These are phyloP conservation scores for Ilyonectria mors-panacis DNA, from an alignment of 2,329 filamentous ascomycete species.

Conservation along the genomic window DNA sequence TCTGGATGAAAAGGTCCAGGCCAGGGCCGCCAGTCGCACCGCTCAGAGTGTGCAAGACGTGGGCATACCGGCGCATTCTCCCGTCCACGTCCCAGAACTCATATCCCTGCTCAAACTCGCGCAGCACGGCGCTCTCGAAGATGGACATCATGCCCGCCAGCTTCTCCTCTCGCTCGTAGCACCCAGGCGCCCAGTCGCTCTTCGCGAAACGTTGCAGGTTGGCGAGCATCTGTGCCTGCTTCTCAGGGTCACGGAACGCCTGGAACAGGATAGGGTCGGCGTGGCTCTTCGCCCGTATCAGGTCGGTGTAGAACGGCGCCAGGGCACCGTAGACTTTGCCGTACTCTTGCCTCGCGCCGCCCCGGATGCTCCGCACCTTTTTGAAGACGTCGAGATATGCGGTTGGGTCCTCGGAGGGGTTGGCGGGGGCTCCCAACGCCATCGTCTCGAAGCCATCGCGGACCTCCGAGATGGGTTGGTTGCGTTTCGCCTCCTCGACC, in stretches of 20 bases:
- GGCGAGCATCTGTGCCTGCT: constrained; percentile 90
- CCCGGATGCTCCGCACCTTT: constrained; percentile 82
- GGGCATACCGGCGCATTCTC: constrained; percentile 89
- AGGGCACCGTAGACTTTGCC: constrained; percentile 91
- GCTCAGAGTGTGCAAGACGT: constrained; percentile 86
- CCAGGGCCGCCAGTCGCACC: constrained; percentile 76
- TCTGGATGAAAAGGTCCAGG: constrained; percentile 89
- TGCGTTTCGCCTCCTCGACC: constrained; percentile 74
- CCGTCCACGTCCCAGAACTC: constrained; percentile 91
- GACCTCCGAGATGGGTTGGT: constrained; percentile 52
- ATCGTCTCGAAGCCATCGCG: constrained; percentile 87
- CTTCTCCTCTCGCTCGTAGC: constrained; percentile 78
- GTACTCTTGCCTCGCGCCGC: constrained; percentile 89
- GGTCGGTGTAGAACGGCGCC: constrained; percentile 89
- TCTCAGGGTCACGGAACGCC: constrained; percentile 88
- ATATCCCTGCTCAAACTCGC: constrained; percentile 94
- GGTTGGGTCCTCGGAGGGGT: constrained; percentile 71
- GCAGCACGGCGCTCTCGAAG: constrained; percentile 91
- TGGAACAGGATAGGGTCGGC: constrained; percentile 88
- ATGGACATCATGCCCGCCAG: constrained; percentile 81
- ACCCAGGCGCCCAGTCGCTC: constrained; percentile 86
- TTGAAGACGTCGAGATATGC: constrained; percentile 79
- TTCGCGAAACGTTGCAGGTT: constrained; percentile 84
- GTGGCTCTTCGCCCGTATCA: constrained; percentile 79
- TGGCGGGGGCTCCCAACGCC: constrained; percentile 65